Base-by-base conservation (phyloP, 2,329 filamentous ascomycete species). In the Sclerotinia borealis region DNA sequence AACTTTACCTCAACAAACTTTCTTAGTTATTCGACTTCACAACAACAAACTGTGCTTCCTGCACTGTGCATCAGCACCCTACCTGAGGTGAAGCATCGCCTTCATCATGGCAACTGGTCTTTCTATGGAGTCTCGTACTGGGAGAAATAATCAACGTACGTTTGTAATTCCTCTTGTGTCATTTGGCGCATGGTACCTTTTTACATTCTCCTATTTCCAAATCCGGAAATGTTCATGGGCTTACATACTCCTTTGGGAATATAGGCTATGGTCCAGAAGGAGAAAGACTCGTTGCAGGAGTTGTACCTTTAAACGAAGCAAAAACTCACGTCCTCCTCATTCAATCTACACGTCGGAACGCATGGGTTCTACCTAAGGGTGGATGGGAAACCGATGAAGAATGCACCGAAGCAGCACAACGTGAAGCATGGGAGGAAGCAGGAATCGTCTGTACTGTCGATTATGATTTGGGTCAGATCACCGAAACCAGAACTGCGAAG, bases 361-460 rank as follows among this genome's bases (percentile, higher is more conserved):
- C 91, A 72, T 99, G 95, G 95, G 95, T 99, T 49, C 83, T 99
- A 64, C 95, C 95, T 65, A 99, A 99, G 77, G 95, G 95, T 74
- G 95, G 95, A 65, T 99, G 95, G 93, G 95, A 99, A 77, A 89
- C 87, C 39, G 95, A 99, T 77, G 95, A 99, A 79, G 85, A 88
- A 66, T 95, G 91, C 67, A 86, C 89, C 66, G 85, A 93, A 75
- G 91, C 95, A 63, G 95, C 95, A 63, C 78, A 89, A 81, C 81
- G 95, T 70, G 95, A 99, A 77, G 95, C 95, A 66, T 98, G 95
- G 95, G 95, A 98, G 79, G 95, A 98, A 79, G 95, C 93, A 48
- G 95, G 95, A 72, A 96, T 98, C 73, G 82, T 90, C 72, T 90
- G 93, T 77, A 88, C 85, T 64, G 88, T 97, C 76, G 87, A 89